Conservation (phyloP, 192 early-diverging fungal genomes). For the Backusella macrospora region DNA sequence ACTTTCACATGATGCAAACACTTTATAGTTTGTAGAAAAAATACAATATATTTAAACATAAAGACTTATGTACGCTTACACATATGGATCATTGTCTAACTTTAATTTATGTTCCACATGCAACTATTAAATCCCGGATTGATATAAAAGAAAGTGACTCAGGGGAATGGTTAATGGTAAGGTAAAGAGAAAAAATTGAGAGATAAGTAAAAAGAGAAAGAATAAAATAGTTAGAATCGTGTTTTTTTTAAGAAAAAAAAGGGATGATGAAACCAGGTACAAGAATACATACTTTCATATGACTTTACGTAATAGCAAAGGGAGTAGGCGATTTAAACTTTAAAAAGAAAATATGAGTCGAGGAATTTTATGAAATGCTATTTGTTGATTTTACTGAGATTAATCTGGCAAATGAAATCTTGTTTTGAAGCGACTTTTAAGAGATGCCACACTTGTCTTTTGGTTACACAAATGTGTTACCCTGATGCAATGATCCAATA, state of each 20-base stretch:
- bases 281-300: constrained; percentile 8
- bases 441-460: background rate
- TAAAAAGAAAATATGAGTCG: constrained; percentile 7
- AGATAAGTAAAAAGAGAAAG: constrained; percentile 9
- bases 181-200: background rate
- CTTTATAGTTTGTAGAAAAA: too few species aligned
- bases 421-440: constrained; percentile 8
- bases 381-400: constrained; percentile 15
- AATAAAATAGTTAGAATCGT: constrained; percentile 8
- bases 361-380: constrained; percentile 4
- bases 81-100: background rate
- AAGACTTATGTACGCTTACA: background rate
- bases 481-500: constrained; percentile 14
- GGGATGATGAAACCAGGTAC: constrained; percentile 2
- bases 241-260: constrained; percentile 1
- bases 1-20: background rate
- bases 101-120: constrained; percentile 2
- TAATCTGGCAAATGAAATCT: constrained; percentile 11
- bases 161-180: background rate
- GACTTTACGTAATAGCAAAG: background rate
- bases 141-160: background rate
- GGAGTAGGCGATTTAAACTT: background rate
- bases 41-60: background rate
- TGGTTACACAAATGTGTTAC: background rate
- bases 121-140: background rate